Base-by-base conservation (phyloP, 345 rosid species). In the Brassica cretica region DNA sequence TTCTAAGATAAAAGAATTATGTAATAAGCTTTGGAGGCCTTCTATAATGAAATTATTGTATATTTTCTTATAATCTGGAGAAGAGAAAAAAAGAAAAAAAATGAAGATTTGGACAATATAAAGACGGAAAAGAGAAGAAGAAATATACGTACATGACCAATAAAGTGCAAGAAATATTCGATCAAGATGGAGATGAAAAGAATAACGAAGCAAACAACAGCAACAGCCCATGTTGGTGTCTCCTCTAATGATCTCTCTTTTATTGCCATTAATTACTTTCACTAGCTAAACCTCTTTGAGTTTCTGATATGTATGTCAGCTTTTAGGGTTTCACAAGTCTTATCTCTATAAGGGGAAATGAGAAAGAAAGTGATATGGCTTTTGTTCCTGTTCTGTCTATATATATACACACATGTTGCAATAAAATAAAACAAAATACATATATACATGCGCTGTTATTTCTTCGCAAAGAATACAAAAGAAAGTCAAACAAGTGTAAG, bases 201-300 rank as follows among this genome's bases (percentile, higher is more conserved):
- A 79, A 94, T 62, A 58, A 84, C 91, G 67, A 90, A 85, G 79
- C 89, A 91, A 53, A 94, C 98, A 60, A 81, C 86, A 60, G 98
- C 98, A 69, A 94, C 87, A 30, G 98, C 93, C 98, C 98, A 94
- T 7, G 98, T 94, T 30, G 98, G 87, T 2, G 98, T 94, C 41
- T 86, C 66, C 74, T 87, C 90, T 59, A 94, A 41, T 33, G 90
- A 62, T 18, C 90, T 75, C 64, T 84, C 89, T 76, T 82, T 71
- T 46, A 80, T 8, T 14, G 79, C 80, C 83, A 80, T 80, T 70
- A n/a, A 14, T 51, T 51, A 51, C 18, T 51, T 51, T 51, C 56
- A 46, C 55, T 46, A 46, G 55, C 55, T 46, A 12, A 12, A 41
- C 14, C 55, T 46, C 55, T 46, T 46, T 46, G 14, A 46, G 18